These are phyloP conservation scores for Extremus antarcticus DNA, from an alignment of 495 filamentous ascomycete species.

Conservation along the genomic window DNA sequence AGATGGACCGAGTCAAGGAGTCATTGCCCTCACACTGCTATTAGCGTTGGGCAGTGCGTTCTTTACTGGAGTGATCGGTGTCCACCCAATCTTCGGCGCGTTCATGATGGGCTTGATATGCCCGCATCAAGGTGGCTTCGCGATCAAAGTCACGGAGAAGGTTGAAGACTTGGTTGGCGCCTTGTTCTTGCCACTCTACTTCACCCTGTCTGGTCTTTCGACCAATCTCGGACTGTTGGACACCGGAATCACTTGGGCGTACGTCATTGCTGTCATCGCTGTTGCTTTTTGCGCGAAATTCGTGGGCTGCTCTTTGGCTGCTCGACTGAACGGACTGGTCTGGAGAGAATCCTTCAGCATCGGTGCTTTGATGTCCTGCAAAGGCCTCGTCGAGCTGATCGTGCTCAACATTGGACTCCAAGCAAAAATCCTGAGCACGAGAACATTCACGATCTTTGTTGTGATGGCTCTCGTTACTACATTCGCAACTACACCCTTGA, in stretches of 20 bases:
- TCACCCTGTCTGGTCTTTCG: slow-evolving; percentile 80
- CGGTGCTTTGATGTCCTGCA: slow-evolving; percentile 93
- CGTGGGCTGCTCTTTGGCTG: slow-evolving; percentile 71
- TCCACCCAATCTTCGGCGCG: slow-evolving; percentile 82
- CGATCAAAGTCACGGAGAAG: slow-evolving; percentile 91
- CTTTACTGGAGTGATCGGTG: slow-evolving; percentile 89
- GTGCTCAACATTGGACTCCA: slow-evolving; percentile 94
- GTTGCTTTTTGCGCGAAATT: slow-evolving; percentile 85
- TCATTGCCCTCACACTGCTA: slow-evolving; percentile 73
- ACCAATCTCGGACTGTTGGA: slow-evolving; percentile 83
- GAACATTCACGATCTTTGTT: slow-evolving; percentile 97
- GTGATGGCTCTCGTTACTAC: slow-evolving; percentile 94
- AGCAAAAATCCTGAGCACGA: slow-evolving; percentile 74
- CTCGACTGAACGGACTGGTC: slow-evolving; percentile 62
- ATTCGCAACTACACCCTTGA: slow-evolving; percentile 79
- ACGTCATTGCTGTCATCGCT: slow-evolving; percentile 73
- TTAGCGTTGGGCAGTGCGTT: slow-evolving; percentile 75
- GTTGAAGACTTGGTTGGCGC: slow-evolving; percentile 84
- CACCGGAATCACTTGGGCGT: slow-evolving; percentile 78
- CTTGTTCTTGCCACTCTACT: slow-evolving; percentile 90
- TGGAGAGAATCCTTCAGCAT: slow-evolving; percentile 93
- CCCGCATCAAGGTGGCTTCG: slow-evolving; percentile 88
- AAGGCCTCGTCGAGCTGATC: slow-evolving; percentile 91
- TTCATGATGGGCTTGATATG: slow-evolving; percentile 88
- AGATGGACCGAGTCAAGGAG: slow-evolving; percentile 80